Conservation (phyloP, 352 stramenopile genomes). For the Thraustochytrium striatum region DNA sequence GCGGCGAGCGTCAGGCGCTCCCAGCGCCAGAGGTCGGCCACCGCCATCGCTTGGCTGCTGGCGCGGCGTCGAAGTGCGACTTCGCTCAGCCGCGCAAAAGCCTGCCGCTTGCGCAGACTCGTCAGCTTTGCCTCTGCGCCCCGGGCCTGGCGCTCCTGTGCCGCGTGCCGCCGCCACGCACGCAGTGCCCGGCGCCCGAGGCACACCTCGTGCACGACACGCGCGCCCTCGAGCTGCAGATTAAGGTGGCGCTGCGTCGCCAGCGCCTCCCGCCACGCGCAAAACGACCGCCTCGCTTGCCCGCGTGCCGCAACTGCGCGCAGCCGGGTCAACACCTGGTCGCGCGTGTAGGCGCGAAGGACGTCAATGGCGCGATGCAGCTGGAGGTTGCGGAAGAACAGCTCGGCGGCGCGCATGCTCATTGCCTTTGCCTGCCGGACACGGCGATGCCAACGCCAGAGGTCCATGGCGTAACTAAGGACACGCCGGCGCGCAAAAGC, state of each 20-base stretch:
- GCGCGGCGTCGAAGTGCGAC: background rate
- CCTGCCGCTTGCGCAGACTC: background rate
- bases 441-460: too few relatives aligned
- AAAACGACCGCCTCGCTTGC: background rate
- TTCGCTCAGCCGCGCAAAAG: background rate
- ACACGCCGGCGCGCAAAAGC: too few relatives aligned
- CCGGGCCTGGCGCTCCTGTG: background rate
- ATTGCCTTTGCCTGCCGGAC: too few relatives aligned
- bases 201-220: background rate
- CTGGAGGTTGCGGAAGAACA: background rate
- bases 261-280: background rate
- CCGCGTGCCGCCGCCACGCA: background rate
- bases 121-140: background rate
- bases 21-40: background rate
- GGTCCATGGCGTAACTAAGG: too few relatives aligned
- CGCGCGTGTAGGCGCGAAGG: background rate
- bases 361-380: background rate
- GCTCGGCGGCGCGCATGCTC: background rate
- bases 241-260: background rate
- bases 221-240: conserved; percentile 3
- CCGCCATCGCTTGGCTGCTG: background rate
- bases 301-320: background rate
- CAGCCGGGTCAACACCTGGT: background rate
- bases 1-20: background rate
- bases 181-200: background rate